Conservation (phyloP, 2,329 filamentous ascomycete genomes). For the Ophiostoma sp. region DNA sequence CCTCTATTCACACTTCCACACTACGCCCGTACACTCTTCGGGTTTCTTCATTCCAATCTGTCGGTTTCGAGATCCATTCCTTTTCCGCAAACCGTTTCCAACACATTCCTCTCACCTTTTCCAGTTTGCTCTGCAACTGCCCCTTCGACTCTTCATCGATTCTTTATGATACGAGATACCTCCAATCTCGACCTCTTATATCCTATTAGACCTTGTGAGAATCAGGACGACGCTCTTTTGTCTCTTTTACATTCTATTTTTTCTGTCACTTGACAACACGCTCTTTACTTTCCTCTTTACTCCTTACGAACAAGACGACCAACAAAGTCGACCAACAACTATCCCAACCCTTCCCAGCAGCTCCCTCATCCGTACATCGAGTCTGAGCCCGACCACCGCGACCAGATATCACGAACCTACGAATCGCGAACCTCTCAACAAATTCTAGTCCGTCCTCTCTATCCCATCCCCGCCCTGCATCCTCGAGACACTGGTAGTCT, state of each 20-base stretch:
- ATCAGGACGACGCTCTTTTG: constrained; percentile 38
- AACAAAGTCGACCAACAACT: not conserved
- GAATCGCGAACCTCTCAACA: not conserved
- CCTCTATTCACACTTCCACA: not conserved
- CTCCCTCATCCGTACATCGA: not conserved
- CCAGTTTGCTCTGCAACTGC: constrained; percentile 3
- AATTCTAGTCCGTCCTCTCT: not conserved
- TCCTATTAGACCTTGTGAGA: constrained; percentile 28
- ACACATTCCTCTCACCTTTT: constrained; percentile 8
- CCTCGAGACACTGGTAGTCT: constrained; percentile 20
- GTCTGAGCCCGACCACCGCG: not conserved
- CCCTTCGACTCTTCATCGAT: not conserved
- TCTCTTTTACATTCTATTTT: constrained; percentile 23
- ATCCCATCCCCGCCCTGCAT: not conserved
- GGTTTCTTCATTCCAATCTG: not conserved
- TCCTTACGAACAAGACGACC: constrained; percentile 1
- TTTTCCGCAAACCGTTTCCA: not conserved
- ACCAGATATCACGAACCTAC: not conserved
- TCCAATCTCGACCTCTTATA: constrained; percentile 14
- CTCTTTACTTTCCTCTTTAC: not conserved
- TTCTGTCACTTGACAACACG: constrained; percentile 16
- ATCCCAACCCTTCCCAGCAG: not conserved
- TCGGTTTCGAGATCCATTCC: constrained; percentile 14
- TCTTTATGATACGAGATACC: not conserved
- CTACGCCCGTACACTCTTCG: constrained; percentile 3